These are phyloP conservation scores for Zea mays DNA, from an alignment of 176 grass and related monocot species.

Conservation along the genomic window Zm-B73-REFERENCE-NAM-5.0 NC_050099.1:190474501-190475000, in stretches of 20 bases:
- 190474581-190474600: slow-evolving; percentile 66
- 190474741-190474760: slow-evolving; percentile 92
- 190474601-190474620: slow-evolving; percentile 99
- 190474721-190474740: slow-evolving; percentile 96
- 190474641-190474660: slow-evolving; percentile 97
- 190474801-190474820: slow-evolving; percentile 94
- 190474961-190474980: background rate
- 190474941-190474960: slow-evolving; percentile 1
- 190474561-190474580: background rate
- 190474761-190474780: slow-evolving; percentile 97
- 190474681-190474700: slow-evolving; percentile 99
- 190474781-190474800: slow-evolving; percentile 88
- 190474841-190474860: slow-evolving; percentile 75
- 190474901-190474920: slow-evolving; percentile 78
- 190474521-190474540: slow-evolving; percentile 8
- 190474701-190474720: slow-evolving; percentile 99
- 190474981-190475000: background rate
- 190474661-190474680: slow-evolving; percentile 88
- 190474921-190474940: slow-evolving; percentile 90
- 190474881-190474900: slow-evolving; percentile 62
- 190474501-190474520: background rate
- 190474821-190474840: slow-evolving; percentile 80
- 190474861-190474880: slow-evolving; percentile 61
- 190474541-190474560: background rate
- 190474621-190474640: slow-evolving; percentile 96